Conservation (phyloP, 345 rosid genomes). For the Camelina sativa region DNA sequence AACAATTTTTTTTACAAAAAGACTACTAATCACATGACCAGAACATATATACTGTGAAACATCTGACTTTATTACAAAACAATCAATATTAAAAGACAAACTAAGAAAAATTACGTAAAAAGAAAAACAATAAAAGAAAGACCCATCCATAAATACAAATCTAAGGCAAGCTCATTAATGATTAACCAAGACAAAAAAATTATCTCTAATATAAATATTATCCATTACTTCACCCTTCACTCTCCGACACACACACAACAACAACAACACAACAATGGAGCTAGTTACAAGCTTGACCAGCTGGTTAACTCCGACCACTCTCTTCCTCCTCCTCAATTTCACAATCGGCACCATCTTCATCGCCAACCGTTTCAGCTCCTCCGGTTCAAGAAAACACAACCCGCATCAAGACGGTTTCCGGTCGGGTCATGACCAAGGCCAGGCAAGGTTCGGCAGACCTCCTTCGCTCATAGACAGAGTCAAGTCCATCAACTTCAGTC, state of each 20-base stretch:
- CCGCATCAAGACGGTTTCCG: slow-evolving; percentile 30
- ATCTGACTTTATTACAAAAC: not conserved
- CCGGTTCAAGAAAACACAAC: slow-evolving; percentile 26
- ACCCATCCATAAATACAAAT: not conserved
- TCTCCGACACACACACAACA: slow-evolving; percentile 26
- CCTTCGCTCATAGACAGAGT: slow-evolving; percentile 62
- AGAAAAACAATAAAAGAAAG: not conserved
- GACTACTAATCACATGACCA: not conserved
- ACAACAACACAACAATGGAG: slow-evolving; percentile 33
- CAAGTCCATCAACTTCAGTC: slow-evolving; percentile 51
- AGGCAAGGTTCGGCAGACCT: slow-evolving; percentile 43
- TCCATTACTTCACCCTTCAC: slow-evolving; percentile 24
- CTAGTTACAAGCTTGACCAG: slow-evolving; percentile 40
- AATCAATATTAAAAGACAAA: slow-evolving; percentile 16
- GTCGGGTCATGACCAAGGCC: slow-evolving; percentile 46
- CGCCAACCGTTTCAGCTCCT: slow-evolving; percentile 35
- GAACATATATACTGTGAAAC: not conserved
- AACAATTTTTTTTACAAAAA: too few relatives aligned
- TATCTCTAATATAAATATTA: slow-evolving; percentile 33
- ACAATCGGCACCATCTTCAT: slow-evolving; percentile 46
- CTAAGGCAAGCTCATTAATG: slow-evolving; percentile 14
- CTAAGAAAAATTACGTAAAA: not conserved
- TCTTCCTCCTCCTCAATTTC: slow-evolving; percentile 52
- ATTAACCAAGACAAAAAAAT: slow-evolving; percentile 16
- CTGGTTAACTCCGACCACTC: slow-evolving; percentile 51